Conservation (phyloP, 2,329 filamentous ascomycete species). For the Penicillium palitans region DNA sequence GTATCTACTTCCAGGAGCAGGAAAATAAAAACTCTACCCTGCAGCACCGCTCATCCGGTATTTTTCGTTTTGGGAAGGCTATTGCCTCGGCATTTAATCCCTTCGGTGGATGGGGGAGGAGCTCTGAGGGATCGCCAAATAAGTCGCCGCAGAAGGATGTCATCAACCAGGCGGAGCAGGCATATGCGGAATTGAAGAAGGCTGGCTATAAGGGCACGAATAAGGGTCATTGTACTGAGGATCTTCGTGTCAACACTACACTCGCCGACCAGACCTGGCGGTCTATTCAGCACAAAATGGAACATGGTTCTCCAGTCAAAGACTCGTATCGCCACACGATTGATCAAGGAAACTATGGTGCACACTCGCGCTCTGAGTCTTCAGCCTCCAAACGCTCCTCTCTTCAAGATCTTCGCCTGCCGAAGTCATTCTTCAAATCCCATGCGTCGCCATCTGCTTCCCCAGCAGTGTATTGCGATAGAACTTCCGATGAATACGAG, state of each 20-base stretch:
- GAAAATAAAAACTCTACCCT: constrained; percentile 27
- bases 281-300: constrained; percentile 35
- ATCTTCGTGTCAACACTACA: constrained; percentile 18
- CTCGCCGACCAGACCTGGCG: constrained; percentile 39
- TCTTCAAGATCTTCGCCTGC: constrained; percentile 39
- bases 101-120: constrained; percentile 50
- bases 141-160: constrained; percentile 43
- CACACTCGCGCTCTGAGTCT: constrained; percentile 20
- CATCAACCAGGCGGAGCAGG: constrained; percentile 51
- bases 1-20: constrained; percentile 58
- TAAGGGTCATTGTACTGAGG: constrained; percentile 35
- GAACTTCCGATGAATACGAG: constrained; percentile 29
- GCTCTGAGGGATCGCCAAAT: constrained; percentile 35
- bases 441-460: constrained; percentile 33
- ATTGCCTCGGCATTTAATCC: constrained; percentile 57
- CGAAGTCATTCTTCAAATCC: constrained; percentile 33
- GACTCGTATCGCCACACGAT: constrained; percentile 20
- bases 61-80: constrained; percentile 58
- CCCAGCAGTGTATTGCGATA: constrained; percentile 15
- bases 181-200: constrained; percentile 57
- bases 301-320: constrained; percentile 18
- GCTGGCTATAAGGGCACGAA: constrained; percentile 50
- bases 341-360: background rate
- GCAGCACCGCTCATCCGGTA: constrained; percentile 43
- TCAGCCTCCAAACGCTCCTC: constrained; percentile 34